Conservation (phyloP, 2,329 filamentous ascomycete species). For the Cadophora luteo-olivacea region DNA sequence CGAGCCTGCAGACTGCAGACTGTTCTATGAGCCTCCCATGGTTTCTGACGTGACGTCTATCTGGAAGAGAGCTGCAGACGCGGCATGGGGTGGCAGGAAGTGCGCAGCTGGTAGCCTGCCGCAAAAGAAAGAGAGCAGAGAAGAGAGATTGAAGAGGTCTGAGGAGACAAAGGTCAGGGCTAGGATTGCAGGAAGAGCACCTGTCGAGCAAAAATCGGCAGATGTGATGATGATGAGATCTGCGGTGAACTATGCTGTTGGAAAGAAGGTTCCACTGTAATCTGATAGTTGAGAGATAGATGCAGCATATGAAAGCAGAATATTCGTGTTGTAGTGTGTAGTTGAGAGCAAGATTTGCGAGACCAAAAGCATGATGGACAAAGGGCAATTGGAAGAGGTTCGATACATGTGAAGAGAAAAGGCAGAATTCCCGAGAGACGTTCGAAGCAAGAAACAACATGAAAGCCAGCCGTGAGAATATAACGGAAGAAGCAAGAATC, state of each 20-base stretch:
- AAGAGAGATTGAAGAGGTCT: slow-evolving; percentile 26
- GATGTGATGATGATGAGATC: slow-evolving; percentile 15
- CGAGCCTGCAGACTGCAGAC: slow-evolving; percentile 64
- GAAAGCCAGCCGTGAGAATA: too few relatives aligned
- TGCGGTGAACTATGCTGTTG: slow-evolving; percentile 5
- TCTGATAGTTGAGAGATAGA: background rate
- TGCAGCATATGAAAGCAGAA: too few relatives aligned
- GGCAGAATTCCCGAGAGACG: too few relatives aligned
- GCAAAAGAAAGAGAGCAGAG: slow-evolving; percentile 22
- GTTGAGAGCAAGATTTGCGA: too few relatives aligned
- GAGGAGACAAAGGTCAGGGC: slow-evolving; percentile 29
- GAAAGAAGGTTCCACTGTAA: slow-evolving; percentile 28
- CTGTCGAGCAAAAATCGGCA: slow-evolving; percentile 7
- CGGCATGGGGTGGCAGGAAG: slow-evolving; percentile 47
- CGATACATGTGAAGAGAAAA: too few relatives aligned
- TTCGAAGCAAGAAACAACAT: too few relatives aligned
- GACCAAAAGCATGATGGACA: too few relatives aligned
- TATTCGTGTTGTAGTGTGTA: too few relatives aligned
- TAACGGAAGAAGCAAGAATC: too few relatives aligned
- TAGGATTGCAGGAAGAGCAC: slow-evolving; percentile 19
- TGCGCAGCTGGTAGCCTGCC: slow-evolving; percentile 42
- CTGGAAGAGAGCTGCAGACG: slow-evolving; percentile 54
- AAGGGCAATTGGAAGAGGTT: too few relatives aligned
- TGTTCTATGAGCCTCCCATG: slow-evolving; percentile 63
- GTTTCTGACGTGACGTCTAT: slow-evolving; percentile 54